Percentiles rank a stretch among this genome's conserved stretches.
phyloP scores from a whole-genome alignment of 2,329 filamentous ascomycete species.

The Pseudogymnoascus sp. region DNA sequence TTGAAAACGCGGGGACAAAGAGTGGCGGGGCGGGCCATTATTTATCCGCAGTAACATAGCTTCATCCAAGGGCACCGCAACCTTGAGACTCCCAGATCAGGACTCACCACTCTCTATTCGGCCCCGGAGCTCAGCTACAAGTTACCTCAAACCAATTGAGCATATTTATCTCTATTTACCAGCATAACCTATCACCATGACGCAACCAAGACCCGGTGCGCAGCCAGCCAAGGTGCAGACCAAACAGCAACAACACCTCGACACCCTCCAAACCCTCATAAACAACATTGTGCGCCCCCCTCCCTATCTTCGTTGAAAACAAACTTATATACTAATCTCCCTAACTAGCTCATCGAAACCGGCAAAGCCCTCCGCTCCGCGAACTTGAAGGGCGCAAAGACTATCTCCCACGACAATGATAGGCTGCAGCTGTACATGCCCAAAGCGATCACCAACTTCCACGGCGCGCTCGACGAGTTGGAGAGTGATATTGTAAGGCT shows the following conservation, averaged over 20 bases:
- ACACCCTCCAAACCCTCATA: constrained; percentile 42
- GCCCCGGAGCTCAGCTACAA: background rate
- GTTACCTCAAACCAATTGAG: background rate
- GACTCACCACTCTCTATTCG: background rate
- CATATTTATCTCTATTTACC: background rate
- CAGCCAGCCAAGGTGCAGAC: background rate
- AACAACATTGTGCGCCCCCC: constrained; percentile 40
- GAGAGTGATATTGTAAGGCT: constrained; percentile 47
- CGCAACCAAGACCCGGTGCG: background rate
- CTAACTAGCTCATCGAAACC: constrained; percentile 46
- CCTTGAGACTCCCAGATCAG: background rate
- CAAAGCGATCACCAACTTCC: constrained; percentile 28
- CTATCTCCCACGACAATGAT: constrained; percentile 23
- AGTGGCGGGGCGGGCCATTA: background rate
- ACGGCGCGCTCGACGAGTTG: constrained; percentile 46
- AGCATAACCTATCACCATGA: background rate
- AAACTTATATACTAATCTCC: background rate
- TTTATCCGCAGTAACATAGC: background rate
- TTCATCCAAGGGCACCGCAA: background rate
- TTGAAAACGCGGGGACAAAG: background rate
- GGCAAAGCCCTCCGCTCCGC: constrained; percentile 47
- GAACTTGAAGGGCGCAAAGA: constrained; percentile 37
- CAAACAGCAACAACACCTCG: constrained; percentile 21
- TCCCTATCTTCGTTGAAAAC: background rate
- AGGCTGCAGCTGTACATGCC: constrained; percentile 22